A percentile compares a stretch with the other conserved stretches of the same genome.
Conservation (phyloP, 306 rosid genomes). For the Vigna radiata region DNA sequence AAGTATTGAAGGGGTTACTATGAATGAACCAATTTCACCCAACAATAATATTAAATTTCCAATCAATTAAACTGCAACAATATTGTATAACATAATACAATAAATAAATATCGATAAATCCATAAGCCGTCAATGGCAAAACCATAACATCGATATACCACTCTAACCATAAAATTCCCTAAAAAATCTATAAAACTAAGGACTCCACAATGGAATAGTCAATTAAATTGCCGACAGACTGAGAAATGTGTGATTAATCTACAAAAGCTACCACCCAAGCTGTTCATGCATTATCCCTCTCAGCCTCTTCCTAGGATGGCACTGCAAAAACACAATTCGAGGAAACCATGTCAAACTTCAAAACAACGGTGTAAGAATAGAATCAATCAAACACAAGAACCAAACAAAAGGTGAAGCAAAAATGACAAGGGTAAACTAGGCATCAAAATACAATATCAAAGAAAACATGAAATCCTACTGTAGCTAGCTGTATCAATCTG, state of each 20-base stretch:
- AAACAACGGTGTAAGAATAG: not conserved
- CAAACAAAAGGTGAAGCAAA: not conserved
- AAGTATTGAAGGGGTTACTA: too few relatives aligned
- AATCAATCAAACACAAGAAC: not conserved
- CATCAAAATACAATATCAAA: too few relatives aligned
- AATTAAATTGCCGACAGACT: too few relatives aligned
- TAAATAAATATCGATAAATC: not conserved
- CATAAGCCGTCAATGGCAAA: not conserved
- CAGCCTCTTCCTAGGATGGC: not conserved
- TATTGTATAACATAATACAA: not conserved
- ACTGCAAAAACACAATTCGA: not conserved
- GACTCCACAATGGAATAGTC: not conserved
- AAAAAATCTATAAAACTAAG: not conserved
- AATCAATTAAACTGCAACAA: too few relatives aligned
- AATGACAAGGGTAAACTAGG: not conserved
- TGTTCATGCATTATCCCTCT: not conserved
- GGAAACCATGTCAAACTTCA: not conserved
- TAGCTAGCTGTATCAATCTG: conserved; percentile 93
- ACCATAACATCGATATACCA: not conserved
- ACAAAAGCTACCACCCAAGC: not conserved
- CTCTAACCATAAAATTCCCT: not conserved
- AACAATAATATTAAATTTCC: not conserved
- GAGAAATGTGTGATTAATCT: not conserved
- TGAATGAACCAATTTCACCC: not conserved
- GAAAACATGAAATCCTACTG: conserved; percentile 57